A percentile compares a stretch with the other conserved stretches of the same genome.
Conservation (phyloP, 2,329 filamentous ascomycete genomes). For the Hypoxylon sp. region DNA sequence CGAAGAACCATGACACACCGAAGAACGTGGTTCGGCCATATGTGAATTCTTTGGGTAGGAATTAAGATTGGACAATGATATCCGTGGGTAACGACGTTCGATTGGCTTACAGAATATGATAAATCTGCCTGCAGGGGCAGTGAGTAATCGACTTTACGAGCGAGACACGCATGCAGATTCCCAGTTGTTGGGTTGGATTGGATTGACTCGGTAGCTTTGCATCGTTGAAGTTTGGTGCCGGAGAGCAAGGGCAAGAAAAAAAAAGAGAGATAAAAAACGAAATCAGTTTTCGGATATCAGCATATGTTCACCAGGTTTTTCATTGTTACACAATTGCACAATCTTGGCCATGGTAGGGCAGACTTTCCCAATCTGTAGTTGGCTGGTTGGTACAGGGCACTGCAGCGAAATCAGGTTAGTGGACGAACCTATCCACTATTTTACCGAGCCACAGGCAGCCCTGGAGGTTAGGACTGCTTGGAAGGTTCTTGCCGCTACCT, state of each 20-base stretch:
- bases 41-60: conserved; percentile 50
- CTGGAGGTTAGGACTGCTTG: too few relatives aligned
- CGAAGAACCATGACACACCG: conserved; percentile 48
- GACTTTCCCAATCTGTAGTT: background rate
- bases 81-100: background rate
- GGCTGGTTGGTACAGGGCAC: background rate
- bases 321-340: background rate
- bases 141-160: conserved; percentile 36
- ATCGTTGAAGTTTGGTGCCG: conserved; percentile 1
- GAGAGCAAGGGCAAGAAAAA: background rate
- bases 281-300: background rate
- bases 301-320: background rate
- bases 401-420: background rate
- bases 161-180: conserved; percentile 7
- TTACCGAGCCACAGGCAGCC: conserved; percentile 6
- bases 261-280: background rate
- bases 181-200: conserved; percentile 13
- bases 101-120: conserved; percentile 20
- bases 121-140: conserved; percentile 20
- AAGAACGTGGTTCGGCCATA: conserved; percentile 46
- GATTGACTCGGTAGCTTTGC: conserved; percentile 15
- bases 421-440: background rate
- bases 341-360: background rate
- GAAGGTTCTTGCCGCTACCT: background rate
- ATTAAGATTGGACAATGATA: conserved; percentile 48